Percentiles rank a stretch among this genome's conserved stretches.
These are phyloP conservation scores for bread wheat (Triticum aestivum) DNA, from an alignment of 176 grass and related monocot species.

Conservation along the genomic window DNA sequence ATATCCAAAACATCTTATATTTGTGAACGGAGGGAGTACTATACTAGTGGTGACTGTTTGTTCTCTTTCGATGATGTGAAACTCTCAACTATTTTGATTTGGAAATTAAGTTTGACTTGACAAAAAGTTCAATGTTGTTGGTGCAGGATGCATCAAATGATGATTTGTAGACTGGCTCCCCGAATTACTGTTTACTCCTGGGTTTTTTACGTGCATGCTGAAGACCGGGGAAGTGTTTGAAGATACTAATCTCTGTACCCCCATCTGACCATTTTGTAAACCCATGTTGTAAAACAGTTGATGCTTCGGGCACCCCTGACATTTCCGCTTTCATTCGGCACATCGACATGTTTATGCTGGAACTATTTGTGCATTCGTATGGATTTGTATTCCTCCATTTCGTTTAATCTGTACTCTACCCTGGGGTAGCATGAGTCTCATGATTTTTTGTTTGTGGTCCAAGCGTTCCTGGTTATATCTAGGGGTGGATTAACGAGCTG, in stretches of 20 bases:
- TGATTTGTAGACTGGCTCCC: constrained; percentile 24
- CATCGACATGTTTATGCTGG: not conserved
- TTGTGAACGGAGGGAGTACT: not conserved
- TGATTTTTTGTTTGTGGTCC: not conserved
- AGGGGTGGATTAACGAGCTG: too few relatives aligned
- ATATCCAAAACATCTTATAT: too few relatives aligned
- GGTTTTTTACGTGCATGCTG: constrained; percentile 22
- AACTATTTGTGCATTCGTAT: not conserved
- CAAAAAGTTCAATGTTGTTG: constrained; percentile 19
- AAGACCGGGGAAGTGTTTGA: constrained; percentile 16
- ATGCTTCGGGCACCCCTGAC: not conserved
- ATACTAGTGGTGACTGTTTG: not conserved
- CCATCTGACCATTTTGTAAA: constrained; percentile 7
- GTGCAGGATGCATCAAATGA: constrained; percentile 42
- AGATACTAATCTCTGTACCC: not conserved
- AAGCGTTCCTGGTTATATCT: not conserved
- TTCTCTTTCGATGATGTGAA: constrained; percentile 1
- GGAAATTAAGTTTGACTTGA: not conserved
- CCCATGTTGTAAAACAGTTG: constrained; percentile 2
- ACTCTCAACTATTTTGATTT: not conserved
- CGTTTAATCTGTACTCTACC: not conserved
- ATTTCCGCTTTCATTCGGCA: not conserved
- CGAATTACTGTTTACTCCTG: not conserved
- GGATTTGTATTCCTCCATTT: not conserved
- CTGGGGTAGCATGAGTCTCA: not conserved